Percentiles rank a stretch among this genome's conserved stretches.
phyloP scores from a whole-genome alignment of 208 protist genomes.

The Leishmania amazonensis region DNA sequence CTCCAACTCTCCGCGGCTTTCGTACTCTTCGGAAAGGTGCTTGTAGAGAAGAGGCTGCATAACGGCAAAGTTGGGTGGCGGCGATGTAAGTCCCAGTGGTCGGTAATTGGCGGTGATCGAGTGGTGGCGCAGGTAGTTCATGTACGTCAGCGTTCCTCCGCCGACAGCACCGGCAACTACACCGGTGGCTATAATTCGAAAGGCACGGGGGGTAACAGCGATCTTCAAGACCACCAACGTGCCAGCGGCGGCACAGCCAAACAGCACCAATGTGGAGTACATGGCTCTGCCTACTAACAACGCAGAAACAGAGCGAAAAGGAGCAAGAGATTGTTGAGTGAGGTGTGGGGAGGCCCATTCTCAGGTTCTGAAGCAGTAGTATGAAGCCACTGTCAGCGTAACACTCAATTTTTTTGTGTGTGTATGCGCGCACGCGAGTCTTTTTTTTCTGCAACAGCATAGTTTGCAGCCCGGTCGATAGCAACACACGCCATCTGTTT shows the following conservation, averaged over 20 bases:
- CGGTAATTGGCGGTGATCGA: constrained; percentile 51
- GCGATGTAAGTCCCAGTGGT: constrained; percentile 34
- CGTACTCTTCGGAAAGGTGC: constrained; percentile 60
- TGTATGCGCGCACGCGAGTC: neutral
- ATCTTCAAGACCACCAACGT: constrained; percentile 42
- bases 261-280: constrained; percentile 35
- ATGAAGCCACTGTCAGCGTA: neutral
- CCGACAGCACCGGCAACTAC: constrained; percentile 31
- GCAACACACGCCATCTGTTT: neutral
- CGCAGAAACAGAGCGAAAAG: constrained; percentile 3
- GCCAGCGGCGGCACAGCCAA: constrained; percentile 36
- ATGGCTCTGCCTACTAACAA: constrained; percentile 16
- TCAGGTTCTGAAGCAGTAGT: neutral
- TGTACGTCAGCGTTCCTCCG: constrained; percentile 42
- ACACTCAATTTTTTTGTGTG: neutral
- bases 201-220: constrained; percentile 39
- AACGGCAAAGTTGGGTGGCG: constrained; percentile 46
- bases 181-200: constrained; percentile 44
- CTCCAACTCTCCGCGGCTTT: constrained; percentile 61
- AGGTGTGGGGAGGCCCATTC: neutral
- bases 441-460: neutral
- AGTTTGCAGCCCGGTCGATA: no score
- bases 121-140: constrained; percentile 58
- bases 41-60: constrained; percentile 57
- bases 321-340: neutral